phyloP scores from a whole-genome alignment of 1,284 basidiomycete species.

The Tremellales sp. region DNA sequence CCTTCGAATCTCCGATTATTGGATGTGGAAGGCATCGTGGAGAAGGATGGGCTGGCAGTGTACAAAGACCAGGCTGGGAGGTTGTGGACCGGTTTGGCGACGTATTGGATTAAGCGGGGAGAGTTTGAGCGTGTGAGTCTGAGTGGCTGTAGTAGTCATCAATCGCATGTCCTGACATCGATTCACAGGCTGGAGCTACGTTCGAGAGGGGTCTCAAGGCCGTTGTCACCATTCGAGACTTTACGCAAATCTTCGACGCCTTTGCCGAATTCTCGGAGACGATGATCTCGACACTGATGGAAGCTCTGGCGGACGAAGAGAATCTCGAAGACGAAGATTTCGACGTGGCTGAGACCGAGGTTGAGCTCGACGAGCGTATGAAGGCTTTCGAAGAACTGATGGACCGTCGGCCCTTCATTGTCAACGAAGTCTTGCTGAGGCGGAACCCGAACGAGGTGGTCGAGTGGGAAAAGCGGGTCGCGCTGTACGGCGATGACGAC shows the following conservation, averaged over 20 bases:
- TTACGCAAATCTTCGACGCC: conserved; percentile 96
- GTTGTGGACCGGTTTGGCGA: conserved; percentile 93
- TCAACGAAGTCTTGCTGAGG: conserved; percentile 90
- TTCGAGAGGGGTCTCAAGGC: conserved; percentile 82
- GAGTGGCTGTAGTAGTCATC: neutral
- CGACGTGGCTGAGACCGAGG: conserved; percentile 68
- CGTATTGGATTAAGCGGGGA: conserved; percentile 96
- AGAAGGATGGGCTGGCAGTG: conserved; percentile 74
- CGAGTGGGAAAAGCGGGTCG: conserved; percentile 99
- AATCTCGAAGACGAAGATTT: conserved; percentile 66
- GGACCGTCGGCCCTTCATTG: conserved; percentile 91
- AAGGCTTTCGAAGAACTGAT: conserved; percentile 90
- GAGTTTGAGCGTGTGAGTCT: conserved; percentile 73
- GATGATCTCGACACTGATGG: conserved; percentile 88
- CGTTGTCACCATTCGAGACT: conserved; percentile 93
- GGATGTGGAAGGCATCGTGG: conserved; percentile 81
- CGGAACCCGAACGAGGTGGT: conserved; percentile 97
- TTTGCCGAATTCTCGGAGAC: conserved; percentile 93
- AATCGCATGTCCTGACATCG: neutral
- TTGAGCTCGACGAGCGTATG: conserved; percentile 84
- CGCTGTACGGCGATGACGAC: conserved; percentile 87
- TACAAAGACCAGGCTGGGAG: conserved; percentile 97
- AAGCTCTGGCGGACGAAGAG: conserved; percentile 60
- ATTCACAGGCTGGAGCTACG: conserved; percentile 57
- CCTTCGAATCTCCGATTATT: conserved; percentile 67